Evolutionary conservation across 768 basidiomycete species (phyloP).

Genomic region (Clathrus columnatus): DNA sequence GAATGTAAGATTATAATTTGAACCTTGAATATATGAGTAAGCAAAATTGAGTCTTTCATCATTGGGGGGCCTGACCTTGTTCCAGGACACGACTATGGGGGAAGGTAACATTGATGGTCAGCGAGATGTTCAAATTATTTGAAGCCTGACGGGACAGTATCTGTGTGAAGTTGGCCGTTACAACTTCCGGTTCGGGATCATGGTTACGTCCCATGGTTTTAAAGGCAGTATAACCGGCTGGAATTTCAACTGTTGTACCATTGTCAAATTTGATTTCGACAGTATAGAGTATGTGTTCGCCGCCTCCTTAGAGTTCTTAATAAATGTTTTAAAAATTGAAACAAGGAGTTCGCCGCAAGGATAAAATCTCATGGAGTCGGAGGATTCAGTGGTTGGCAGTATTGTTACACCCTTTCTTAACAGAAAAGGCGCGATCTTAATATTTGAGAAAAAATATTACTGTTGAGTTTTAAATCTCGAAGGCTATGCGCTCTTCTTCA

Average conservation of each 20-base stretch:
- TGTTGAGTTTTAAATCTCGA: not conserved
- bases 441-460: not conserved
- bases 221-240: not conserved
- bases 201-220: not conserved
- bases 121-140: not conserved
- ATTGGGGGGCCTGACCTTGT: too few species aligned
- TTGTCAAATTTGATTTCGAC: not conserved
- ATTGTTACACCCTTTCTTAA: not conserved
- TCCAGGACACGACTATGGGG: not conserved
- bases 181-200: not conserved
- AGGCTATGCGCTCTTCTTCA: too few species aligned
- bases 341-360: not conserved
- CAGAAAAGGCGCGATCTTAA: not conserved
- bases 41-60: not conserved
- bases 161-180: not conserved
- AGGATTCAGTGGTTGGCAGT: not conserved
- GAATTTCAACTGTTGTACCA: not conserved
- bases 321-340: not conserved
- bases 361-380: not conserved
- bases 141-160: too few species aligned
- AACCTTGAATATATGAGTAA: not conserved
- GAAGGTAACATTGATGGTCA: not conserved
- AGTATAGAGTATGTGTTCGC: not conserved
- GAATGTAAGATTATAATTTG: not conserved
- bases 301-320: not conserved